Evolutionary conservation across 139 green algal species (phyloP).

Genomic region (Asterochloris sp.): DNA sequence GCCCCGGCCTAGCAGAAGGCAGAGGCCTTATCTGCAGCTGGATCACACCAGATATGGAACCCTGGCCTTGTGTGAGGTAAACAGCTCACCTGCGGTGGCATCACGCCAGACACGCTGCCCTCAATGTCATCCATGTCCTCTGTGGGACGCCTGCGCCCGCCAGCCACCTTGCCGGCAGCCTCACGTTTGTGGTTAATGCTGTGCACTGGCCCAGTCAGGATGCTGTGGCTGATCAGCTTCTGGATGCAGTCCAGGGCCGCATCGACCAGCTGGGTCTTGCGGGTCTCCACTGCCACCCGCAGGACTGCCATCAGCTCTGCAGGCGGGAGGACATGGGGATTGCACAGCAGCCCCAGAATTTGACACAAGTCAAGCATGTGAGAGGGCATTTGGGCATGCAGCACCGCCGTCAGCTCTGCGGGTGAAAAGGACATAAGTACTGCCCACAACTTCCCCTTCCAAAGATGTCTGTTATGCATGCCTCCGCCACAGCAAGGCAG

Average conservation of each 20-base stretch:
- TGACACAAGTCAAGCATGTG: too few relatives aligned
- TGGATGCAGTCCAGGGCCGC: conserved; percentile 85
- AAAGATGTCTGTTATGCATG: too few relatives aligned
- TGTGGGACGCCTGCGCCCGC: conserved; percentile 25
- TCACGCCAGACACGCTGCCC: conserved; percentile 5
- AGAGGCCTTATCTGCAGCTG: conserved; percentile 7
- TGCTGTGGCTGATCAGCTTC: conserved; percentile 80
- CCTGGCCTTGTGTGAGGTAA: not conserved
- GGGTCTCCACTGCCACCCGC: conserved; percentile 65
- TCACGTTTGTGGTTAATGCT: conserved; percentile 33
- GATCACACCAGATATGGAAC: too few relatives aligned
- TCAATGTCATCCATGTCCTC: conserved; percentile 26
- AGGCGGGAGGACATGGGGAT: not conserved
- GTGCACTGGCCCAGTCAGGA: conserved; percentile 49
- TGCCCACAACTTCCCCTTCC: too few relatives aligned
- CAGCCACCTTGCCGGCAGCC: conserved; percentile 3
- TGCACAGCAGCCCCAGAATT: too few relatives aligned
- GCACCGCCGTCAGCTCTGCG: too few relatives aligned
- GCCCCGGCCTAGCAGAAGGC: too few relatives aligned
- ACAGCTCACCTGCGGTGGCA: conserved; percentile 21
- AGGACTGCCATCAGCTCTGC: conserved; percentile 59
- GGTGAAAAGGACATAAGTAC: too few relatives aligned
- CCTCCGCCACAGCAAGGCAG: too few relatives aligned
- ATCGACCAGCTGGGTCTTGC: conserved; percentile 71
- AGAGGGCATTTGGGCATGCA: too few relatives aligned